These are phyloP conservation scores for Cladosporium sp. DNA, from an alignment of 2,329 filamentous ascomycete genomes.

Conservation along the genomic window DNA sequence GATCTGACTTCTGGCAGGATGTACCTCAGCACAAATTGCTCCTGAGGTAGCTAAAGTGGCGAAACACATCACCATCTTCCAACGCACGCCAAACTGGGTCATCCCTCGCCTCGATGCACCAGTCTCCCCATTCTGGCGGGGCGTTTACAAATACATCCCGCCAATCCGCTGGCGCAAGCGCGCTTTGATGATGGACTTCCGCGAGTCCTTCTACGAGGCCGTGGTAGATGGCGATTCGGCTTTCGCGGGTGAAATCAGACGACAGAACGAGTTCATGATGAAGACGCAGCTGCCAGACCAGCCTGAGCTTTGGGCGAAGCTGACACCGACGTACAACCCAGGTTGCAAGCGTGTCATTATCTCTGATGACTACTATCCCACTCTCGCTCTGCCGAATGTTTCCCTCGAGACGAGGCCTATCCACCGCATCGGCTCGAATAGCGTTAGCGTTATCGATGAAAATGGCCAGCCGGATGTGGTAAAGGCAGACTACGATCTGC, in stretches of 20 bases:
- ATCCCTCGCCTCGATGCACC: slow-evolving; percentile 49
- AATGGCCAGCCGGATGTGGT: slow-evolving; percentile 16
- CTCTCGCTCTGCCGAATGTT: slow-evolving; percentile 46
- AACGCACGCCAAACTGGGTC: slow-evolving; percentile 58
- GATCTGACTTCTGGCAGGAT: slow-evolving; percentile 35
- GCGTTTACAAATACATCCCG: slow-evolving; percentile 48
- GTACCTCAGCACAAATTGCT: slow-evolving; percentile 56
- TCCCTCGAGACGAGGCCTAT: slow-evolving; percentile 50
- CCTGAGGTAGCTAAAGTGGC: slow-evolving; percentile 52
- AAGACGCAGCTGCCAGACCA: slow-evolving; percentile 45
- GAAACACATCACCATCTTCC: slow-evolving; percentile 50
- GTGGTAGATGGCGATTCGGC: slow-evolving; percentile 40
- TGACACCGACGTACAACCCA: slow-evolving; percentile 51
- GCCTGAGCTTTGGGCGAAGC: slow-evolving; percentile 49
- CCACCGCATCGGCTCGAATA: slow-evolving; percentile 41
- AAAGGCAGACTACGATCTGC: slow-evolving; percentile 45
- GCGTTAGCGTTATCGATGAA: slow-evolving; percentile 45
- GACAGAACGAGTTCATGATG: slow-evolving; percentile 37
- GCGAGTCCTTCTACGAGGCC: slow-evolving; percentile 46
- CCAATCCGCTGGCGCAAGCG: slow-evolving; percentile 49
- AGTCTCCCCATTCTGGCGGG: slow-evolving; percentile 40
- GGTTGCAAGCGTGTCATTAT: slow-evolving; percentile 55
- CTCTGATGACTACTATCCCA: slow-evolving; percentile 53
- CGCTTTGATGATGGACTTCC: slow-evolving; percentile 51
- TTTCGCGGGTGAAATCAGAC: slow-evolving; percentile 40